A percentile compares a stretch with the other conserved stretches of the same genome.
phyloP scores from a whole-genome alignment of 163 green algal species.

The Prototheca cutis region DNA sequence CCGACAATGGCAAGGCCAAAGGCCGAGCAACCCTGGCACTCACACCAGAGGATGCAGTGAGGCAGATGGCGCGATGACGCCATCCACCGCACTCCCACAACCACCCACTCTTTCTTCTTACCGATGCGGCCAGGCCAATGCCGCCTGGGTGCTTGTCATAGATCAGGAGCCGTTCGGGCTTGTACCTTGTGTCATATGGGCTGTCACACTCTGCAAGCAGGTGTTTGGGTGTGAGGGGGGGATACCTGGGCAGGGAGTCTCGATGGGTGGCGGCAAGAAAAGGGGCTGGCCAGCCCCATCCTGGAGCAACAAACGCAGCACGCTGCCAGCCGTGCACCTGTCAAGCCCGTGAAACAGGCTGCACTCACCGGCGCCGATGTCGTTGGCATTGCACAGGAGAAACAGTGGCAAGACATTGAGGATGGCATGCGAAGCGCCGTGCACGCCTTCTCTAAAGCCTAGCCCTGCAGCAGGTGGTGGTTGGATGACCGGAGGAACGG shows the following conservation, averaged over 20 bases:
- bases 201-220: constrained; percentile 70
- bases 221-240: not conserved
- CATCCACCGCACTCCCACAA: no score
- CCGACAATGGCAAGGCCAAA: no score
- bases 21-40: no score
- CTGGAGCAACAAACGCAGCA: no score
- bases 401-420: constrained; percentile 81
- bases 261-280: no score
- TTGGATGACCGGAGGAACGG: no score
- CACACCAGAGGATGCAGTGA: no score
- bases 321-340: no score
- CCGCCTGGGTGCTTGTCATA: constrained; percentile 84
- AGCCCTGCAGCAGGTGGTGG: constrained; percentile 36
- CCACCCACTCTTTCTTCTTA: constrained; percentile 17
- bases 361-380: constrained; percentile 26
- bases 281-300: no score
- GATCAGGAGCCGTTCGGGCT: constrained; percentile 79
- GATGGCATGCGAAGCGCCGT: constrained; percentile 80
- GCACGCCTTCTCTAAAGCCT: constrained; percentile 61
- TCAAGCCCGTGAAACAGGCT: no score
- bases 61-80: no score
- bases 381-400: constrained; percentile 48
- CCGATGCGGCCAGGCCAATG: constrained; percentile 62
- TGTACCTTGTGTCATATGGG: constrained; percentile 74
- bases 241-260: not conserved